These are phyloP conservation scores for Madurella fahalii DNA, from an alignment of 2,329 filamentous ascomycete genomes.

Conservation along the genomic window DNA sequence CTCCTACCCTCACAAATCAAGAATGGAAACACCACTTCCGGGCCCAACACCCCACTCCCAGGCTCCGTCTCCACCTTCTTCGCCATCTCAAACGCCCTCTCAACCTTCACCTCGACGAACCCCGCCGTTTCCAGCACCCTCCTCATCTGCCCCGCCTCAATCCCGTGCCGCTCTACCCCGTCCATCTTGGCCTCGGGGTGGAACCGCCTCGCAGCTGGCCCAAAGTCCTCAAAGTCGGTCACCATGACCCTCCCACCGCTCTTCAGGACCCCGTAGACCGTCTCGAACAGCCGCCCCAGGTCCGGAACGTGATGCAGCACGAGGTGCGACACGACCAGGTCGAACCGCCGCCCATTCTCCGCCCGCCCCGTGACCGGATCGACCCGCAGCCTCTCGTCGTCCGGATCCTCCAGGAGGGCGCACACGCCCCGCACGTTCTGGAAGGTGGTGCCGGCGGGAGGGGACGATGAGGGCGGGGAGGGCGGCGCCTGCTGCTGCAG, in stretches of 20 bases:
- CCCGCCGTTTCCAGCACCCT: conserved; percentile 43
- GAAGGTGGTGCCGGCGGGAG: neutral
- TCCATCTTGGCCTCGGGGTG: conserved; percentile 49
- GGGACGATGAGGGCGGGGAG: conserved; percentile 17
- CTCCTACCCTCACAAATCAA: conserved; percentile 35
- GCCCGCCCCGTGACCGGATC: conserved; percentile 26
- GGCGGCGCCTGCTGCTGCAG: too few relatives aligned
- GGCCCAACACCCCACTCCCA: conserved; percentile 36
- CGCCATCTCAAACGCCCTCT: conserved; percentile 44
- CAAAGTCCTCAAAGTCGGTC: conserved; percentile 57
- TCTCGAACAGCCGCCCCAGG: conserved; percentile 39
- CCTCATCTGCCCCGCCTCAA: conserved; percentile 39
- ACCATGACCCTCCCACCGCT: conserved; percentile 46
- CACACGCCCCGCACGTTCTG: conserved; percentile 45
- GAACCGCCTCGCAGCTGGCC: conserved; percentile 47
- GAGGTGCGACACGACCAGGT: conserved; percentile 50
- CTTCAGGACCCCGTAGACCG: conserved; percentile 44
- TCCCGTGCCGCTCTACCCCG: conserved; percentile 53
- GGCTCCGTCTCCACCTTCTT: conserved; percentile 47
- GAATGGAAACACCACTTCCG: conserved; percentile 37
- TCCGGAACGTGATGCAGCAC: conserved; percentile 53
- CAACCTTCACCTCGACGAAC: conserved; percentile 45
- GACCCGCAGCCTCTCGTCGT: conserved; percentile 41
- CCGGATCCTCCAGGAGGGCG: conserved; percentile 45
- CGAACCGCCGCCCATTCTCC: conserved; percentile 39